These are phyloP conservation scores for Chalciporus pseudorubinellus DNA, from an alignment of 768 basidiomycete species.

Conservation along the genomic window DNA sequence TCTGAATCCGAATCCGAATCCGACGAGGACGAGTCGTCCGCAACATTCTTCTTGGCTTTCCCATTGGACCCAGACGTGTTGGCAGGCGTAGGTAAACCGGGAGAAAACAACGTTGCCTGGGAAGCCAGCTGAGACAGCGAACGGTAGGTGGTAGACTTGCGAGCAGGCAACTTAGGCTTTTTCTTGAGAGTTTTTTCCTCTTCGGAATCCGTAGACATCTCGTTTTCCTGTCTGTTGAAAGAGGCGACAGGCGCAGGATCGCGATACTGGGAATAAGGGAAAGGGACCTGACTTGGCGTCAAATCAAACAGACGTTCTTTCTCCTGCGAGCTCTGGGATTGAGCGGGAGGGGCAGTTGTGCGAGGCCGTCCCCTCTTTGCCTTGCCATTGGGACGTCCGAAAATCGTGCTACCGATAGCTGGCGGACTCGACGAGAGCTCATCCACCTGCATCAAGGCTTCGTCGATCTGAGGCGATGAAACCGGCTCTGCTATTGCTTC, in stretches of 20 bases:
- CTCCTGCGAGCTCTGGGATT: constrained; percentile 1
- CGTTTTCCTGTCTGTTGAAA: constrained; percentile 37
- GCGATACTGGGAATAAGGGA: constrained; percentile 52
- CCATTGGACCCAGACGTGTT: constrained; percentile 27
- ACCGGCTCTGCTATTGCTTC: constrained; percentile 27
- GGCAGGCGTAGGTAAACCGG: constrained; percentile 35
- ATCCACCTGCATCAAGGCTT: constrained; percentile 26
- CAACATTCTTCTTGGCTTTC: constrained; percentile 22
- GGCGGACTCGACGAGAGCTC: constrained; percentile 13
- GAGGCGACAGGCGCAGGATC: constrained; percentile 4
- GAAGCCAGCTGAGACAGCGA: constrained; percentile 53
- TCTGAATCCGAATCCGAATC: constrained; percentile 23
- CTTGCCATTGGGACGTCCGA: constrained; percentile 6
- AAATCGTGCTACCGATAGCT: neutral
- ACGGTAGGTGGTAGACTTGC: constrained; percentile 34
- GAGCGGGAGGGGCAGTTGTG: neutral
- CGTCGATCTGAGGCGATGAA: constrained; percentile 16
- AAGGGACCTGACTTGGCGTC: constrained; percentile 50
- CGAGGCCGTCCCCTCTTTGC: constrained; percentile 3
- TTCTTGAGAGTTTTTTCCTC: constrained; percentile 20
- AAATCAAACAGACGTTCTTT: constrained; percentile 46
- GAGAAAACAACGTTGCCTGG: constrained; percentile 31
- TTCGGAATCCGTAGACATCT: constrained; percentile 27
- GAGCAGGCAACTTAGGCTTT: constrained; percentile 7
- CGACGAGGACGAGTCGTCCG: constrained; percentile 30